These are phyloP conservation scores for Bromus sterilis DNA, from an alignment of 176 grass and related monocot species.

Conservation along the genomic window DNA sequence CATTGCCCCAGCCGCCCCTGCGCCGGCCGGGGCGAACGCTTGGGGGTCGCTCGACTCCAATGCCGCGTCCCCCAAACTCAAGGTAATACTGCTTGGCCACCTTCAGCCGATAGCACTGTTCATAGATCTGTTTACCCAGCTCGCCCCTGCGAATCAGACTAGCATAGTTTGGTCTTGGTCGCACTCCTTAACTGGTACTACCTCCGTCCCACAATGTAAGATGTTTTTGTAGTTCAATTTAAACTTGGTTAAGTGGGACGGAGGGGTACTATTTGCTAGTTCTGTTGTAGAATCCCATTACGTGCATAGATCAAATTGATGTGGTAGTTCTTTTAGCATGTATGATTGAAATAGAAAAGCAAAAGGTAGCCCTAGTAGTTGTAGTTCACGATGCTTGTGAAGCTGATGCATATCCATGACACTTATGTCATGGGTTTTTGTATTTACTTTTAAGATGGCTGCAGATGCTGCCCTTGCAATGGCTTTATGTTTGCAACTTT, in stretches of 20 bases:
- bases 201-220: too few relatives aligned
- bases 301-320: neutral
- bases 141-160: neutral
- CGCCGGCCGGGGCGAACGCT: slow-evolving; percentile 2
- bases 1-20: neutral
- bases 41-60: slow-evolving; percentile 45
- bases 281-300: neutral
- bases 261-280: neutral
- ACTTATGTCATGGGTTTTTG: neutral
- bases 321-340: neutral
- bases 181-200: too few relatives aligned
- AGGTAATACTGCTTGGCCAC: slow-evolving; percentile 17
- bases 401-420: neutral
- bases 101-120: neutral
- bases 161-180: too few relatives aligned
- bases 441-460: neutral
- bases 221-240: too few relatives aligned
- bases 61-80: slow-evolving; percentile 25
- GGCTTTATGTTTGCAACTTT: neutral
- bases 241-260: too few relatives aligned
- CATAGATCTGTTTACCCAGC: slow-evolving; percentile 28
- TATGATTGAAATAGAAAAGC: neutral
- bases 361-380: neutral
- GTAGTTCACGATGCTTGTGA: neutral
- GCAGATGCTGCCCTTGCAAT: neutral